Conservation (phyloP, 2,329 filamentous ascomycete genomes). For the Polychaeton citri region DNA sequence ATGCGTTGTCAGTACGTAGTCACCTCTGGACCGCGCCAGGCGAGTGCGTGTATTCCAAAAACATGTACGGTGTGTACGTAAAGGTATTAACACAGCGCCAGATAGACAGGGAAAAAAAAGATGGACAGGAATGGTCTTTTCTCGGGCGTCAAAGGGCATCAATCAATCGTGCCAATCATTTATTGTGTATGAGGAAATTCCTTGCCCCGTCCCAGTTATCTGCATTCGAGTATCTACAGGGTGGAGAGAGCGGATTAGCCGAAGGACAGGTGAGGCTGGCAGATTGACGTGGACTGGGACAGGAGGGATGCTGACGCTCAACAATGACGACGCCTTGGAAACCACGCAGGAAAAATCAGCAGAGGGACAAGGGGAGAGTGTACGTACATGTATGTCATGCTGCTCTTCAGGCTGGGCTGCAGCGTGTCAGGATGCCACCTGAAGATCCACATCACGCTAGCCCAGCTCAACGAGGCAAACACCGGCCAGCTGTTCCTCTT, state of each 20-base stretch:
- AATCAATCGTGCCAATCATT: slow-evolving; percentile 9
- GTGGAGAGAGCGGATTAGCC: slow-evolving; percentile 17
- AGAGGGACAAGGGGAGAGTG: slow-evolving; percentile 4
- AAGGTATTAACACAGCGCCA: too few species aligned
- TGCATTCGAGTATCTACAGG: slow-evolving; percentile 55
- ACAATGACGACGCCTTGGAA: too few species aligned
- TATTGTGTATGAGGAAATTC: slow-evolving; percentile 79
- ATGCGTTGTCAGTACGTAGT: slow-evolving; percentile 2
- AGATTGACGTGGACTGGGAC: too few species aligned
- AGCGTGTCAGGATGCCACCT: slow-evolving; percentile 81
- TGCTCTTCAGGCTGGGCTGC: slow-evolving; percentile 80
- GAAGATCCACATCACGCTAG: slow-evolving; percentile 89
- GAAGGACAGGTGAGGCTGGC: slow-evolving; percentile 3
- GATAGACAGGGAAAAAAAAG: too few species aligned
- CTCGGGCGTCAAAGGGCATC: too few species aligned
- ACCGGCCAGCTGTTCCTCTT: slow-evolving; percentile 71
- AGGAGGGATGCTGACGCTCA: too few species aligned
- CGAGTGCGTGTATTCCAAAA: neutral
- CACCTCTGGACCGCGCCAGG: neutral
- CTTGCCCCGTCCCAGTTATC: slow-evolving; percentile 78
- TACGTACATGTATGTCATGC: slow-evolving; percentile 93
- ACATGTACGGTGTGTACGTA: neutral
- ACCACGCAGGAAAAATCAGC: too few species aligned
- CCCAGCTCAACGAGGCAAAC: slow-evolving; percentile 87
- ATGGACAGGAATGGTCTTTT: too few species aligned